Percentiles rank a stretch among this genome's conserved stretches.
phyloP scores from a whole-genome alignment of 1,139 yeast species.

The Yarrowia galli region DNA sequence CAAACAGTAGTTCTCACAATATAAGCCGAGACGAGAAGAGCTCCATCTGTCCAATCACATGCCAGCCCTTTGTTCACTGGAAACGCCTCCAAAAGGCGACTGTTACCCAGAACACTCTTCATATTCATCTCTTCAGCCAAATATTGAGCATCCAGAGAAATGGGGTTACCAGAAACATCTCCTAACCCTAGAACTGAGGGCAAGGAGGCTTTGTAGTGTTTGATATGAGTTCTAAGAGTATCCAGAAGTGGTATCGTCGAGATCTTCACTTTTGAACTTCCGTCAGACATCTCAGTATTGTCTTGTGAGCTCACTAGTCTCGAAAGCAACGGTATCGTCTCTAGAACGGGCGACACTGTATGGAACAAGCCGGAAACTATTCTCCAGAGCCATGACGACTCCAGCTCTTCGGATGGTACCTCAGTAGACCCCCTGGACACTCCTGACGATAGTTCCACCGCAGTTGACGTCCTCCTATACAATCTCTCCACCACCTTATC shows the following conservation, averaged over 20 bases:
- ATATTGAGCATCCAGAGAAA: slow-evolving; percentile 19
- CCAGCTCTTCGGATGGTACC: too few relatives aligned
- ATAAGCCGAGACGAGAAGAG: not conserved
- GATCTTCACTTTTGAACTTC: too few relatives aligned
- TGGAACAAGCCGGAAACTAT: not conserved
- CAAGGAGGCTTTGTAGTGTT: not conserved
- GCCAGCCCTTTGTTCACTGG: not conserved
- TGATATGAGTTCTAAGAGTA: not conserved
- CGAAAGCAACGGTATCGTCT: not conserved
- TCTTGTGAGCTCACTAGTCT: not conserved
- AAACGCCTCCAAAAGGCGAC: slow-evolving; percentile 6
- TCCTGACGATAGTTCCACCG: not conserved
- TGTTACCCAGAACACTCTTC: slow-evolving; percentile 3
- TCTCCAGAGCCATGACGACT: too few relatives aligned
- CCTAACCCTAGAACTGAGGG: slow-evolving; percentile 14
- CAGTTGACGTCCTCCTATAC: not conserved
- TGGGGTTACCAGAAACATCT: slow-evolving; percentile 16
- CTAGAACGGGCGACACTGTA: not conserved
- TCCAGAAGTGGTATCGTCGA: slow-evolving; percentile 17
- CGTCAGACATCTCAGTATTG: not conserved
- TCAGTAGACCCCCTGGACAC: too few relatives aligned
- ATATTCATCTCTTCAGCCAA: slow-evolving; percentile 28
- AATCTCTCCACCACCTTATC: slow-evolving; percentile 3
- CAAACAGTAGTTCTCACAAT: not conserved
- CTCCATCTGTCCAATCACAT: not conserved